Base-by-base conservation (phyloP, 805 yeast species). In the Wickerhamomyces queroliae region DNA sequence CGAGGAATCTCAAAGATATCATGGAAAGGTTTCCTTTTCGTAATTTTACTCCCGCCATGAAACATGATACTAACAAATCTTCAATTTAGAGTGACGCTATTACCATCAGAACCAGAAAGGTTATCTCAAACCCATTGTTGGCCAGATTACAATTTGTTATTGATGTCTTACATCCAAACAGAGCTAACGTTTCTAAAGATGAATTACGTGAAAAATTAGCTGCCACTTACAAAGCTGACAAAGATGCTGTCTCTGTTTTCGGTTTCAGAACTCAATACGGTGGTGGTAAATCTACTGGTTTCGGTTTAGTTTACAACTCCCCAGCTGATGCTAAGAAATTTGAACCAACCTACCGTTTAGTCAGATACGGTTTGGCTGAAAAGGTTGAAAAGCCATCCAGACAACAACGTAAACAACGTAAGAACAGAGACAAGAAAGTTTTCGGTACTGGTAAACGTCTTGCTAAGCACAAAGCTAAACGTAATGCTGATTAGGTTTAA, bases 351-450 rank as follows among this genome's bases (percentile, higher is more conserved):
- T 93, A 93, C 95, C 90, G 99, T 78, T 87, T 88, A 68, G 95
- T 93, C 62, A 90, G 99, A 85, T 85, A 87, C 80, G 98, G 98
- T 66, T 80, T 90, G 69, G 97, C 95, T 67, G 77, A 76, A 61
- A 89, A 87, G 83, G 90, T 83, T 65, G 97, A 91, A 75, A 89
- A 88, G 80, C 78, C 96, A 63, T 88, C 97, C 63, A 90, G 98
- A 89, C 96, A 90, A 80, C 99, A 93, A 81, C 88, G 99, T 83
- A 93, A 93, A 77, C 98, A 91, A 81, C 88, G 85, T 89, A 91
- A 93, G 90, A 93, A 93, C 95, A 89, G 97, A 81, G 96, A 85
- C 67, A 83, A 84, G 89, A 93, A 93, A 86, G 72, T 87, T 83
- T 89, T 91, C 67, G 99, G 99, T 83, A 93, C 99, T 64, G 95